Evolutionary conservation across 768 basidiomycete genomes (phyloP).

Genomic region (Russula earlei): DNA sequence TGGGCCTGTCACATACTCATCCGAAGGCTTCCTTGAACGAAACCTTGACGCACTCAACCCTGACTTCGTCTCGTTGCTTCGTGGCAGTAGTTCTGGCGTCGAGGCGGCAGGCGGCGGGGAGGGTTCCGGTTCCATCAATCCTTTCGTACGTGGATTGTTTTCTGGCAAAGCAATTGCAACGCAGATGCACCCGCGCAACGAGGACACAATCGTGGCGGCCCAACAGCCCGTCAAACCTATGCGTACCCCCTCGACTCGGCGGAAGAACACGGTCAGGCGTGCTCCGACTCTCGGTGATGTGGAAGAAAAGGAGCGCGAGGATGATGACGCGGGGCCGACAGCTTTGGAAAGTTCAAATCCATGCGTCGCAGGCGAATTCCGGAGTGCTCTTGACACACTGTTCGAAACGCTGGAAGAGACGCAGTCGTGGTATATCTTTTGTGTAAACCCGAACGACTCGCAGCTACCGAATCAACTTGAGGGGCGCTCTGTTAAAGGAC

Average conservation of each 20-base stretch:
- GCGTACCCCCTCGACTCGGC: constrained; percentile 81
- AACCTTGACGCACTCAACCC: constrained; percentile 87
- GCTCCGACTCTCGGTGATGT: constrained; percentile 39
- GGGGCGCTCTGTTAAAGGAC: constrained; percentile 83
- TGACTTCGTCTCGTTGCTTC: constrained; percentile 84
- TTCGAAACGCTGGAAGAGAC: constrained; percentile 86
- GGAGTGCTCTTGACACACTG: constrained; percentile 71
- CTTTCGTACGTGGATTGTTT: constrained; percentile 88
- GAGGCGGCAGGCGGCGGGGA: constrained; percentile 43
- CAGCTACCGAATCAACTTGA: constrained; percentile 93
- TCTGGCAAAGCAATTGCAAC: constrained; percentile 84
- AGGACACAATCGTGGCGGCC: constrained; percentile 91
- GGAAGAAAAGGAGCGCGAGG: constrained; percentile 45
- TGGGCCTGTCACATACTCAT: constrained; percentile 84
- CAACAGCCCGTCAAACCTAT: constrained; percentile 92
- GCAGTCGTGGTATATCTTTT: constrained; percentile 86
- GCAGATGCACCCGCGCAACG: constrained; percentile 83
- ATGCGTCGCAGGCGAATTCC: constrained; percentile 86
- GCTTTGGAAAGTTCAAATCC: constrained; percentile 34
- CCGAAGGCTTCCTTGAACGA: constrained; percentile 81
- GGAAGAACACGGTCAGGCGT: constrained; percentile 65
- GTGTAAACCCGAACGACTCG: constrained; percentile 90
- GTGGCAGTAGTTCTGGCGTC: constrained; percentile 38
- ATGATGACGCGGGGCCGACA: constrained; percentile 26
- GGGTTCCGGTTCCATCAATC: constrained; percentile 73